phyloP scores from a whole-genome alignment of 768 basidiomycete species.

The Suillus occidentalis region DNA sequence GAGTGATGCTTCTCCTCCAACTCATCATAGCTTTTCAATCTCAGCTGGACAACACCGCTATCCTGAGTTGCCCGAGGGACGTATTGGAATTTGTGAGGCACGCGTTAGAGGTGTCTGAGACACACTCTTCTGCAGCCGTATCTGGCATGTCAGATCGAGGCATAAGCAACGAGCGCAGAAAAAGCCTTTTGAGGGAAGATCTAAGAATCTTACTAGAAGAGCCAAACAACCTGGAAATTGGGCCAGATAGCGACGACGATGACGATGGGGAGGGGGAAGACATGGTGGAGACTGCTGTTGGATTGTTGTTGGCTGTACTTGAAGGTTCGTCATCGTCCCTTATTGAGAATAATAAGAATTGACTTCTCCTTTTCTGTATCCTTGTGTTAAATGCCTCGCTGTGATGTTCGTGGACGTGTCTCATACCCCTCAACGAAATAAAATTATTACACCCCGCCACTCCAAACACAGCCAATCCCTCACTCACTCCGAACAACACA shows the following conservation, averaged over 20 bases:
- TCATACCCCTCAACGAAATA: conserved; percentile 53
- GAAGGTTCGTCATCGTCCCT: conserved; percentile 58
- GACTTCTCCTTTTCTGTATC: no score
- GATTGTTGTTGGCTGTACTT: conserved; percentile 77
- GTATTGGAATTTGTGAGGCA: conserved; percentile 83
- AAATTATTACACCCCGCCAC: conserved; percentile 35
- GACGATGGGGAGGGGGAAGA: conserved; percentile 48
- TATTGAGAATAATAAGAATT: neutral
- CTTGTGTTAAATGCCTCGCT: conserved; percentile 23
- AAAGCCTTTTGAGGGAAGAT: conserved; percentile 33
- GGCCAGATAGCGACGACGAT: conserved; percentile 59
- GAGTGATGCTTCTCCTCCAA: conserved; percentile 70
- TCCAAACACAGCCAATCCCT: neutral
- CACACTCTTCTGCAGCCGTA: conserved; percentile 6
- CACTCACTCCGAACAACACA: neutral
- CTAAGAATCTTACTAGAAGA: conserved; percentile 39
- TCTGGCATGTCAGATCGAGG: neutral
- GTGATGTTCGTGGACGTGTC: conserved; percentile 51
- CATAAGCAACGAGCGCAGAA: conserved; percentile 7
- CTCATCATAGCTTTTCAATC: conserved; percentile 81
- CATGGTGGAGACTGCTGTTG: conserved; percentile 75
- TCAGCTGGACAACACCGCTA: conserved; percentile 58
- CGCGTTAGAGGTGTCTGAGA: conserved; percentile 52
- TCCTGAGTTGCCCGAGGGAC: conserved; percentile 63
- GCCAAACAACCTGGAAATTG: conserved; percentile 42